phyloP scores from a whole-genome alignment of 1,284 basidiomycete species.

The Caloboletus inedulis region DNA sequence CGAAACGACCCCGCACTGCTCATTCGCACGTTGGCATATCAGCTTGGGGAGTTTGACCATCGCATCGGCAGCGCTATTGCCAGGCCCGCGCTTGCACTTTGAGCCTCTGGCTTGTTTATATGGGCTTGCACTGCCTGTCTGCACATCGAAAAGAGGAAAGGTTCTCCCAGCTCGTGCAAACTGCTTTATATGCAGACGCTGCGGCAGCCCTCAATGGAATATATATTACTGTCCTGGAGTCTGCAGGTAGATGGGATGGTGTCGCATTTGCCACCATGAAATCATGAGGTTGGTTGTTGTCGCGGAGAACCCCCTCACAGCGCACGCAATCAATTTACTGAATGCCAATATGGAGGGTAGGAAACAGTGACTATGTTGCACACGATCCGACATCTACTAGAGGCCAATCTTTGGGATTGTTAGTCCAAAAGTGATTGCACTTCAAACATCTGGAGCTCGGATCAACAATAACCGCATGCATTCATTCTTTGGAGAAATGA shows the following conservation, averaged over 20 bases:
- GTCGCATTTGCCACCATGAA: slow-evolving; percentile 28
- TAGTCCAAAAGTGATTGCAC: no score
- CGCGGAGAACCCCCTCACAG: slow-evolving; percentile 27
- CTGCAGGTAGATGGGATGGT: slow-evolving; percentile 31
- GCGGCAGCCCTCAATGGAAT: slow-evolving; percentile 32
- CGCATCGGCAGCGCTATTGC: slow-evolving; percentile 29
- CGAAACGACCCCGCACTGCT: slow-evolving; percentile 26
- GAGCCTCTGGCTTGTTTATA: slow-evolving; percentile 35
- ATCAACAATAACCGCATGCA: no score
- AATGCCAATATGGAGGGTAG: slow-evolving; percentile 14
- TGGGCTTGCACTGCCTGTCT: slow-evolving; percentile 36
- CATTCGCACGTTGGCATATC: slow-evolving; percentile 32
- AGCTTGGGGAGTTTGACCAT: slow-evolving; percentile 32
- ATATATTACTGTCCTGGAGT: slow-evolving; percentile 34
- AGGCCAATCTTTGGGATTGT: no score
- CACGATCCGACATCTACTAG: slow-evolving; percentile 29
- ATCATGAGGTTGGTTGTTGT: slow-evolving; percentile 33
- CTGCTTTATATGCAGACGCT: slow-evolving; percentile 24
- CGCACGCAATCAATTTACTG: slow-evolving; percentile 27
- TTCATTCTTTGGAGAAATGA: no score
- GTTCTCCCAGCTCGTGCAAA: slow-evolving; percentile 26
- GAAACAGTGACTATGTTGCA: slow-evolving; percentile 29
- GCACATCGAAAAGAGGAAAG: slow-evolving; percentile 30
- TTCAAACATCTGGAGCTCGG: no score
- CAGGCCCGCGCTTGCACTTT: slow-evolving; percentile 18